Evolutionary conservation across 2,329 filamentous ascomycete species (phyloP).

Genomic region (Aspergillus brasiliensis): DNA sequence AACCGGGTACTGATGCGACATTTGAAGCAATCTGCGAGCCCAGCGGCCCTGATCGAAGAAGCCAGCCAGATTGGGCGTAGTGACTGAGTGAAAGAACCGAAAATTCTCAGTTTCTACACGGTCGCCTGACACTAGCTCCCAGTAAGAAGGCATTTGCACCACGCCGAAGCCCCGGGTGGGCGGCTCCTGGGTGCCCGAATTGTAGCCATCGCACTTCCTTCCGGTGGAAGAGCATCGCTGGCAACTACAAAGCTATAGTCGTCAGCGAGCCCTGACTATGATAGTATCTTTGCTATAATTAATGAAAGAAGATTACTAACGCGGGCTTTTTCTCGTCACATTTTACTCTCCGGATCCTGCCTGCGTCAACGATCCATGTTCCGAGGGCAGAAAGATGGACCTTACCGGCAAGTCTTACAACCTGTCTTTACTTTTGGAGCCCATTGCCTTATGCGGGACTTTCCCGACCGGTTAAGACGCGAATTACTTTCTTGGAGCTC

Average conservation of each 20-base stretch:
- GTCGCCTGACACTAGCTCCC: neutral
- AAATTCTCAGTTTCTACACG: neutral
- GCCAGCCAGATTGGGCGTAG: neutral
- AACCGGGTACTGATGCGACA: slow-evolving; percentile 3
- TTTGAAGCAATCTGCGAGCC: neutral
- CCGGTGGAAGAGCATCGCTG: slow-evolving; percentile 7
- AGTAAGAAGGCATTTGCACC: neutral
- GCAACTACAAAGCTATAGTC: neutral
- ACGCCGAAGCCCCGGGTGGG: neutral
- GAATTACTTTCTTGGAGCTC: neutral
- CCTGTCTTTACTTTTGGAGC: slow-evolving; percentile 4
- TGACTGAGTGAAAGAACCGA: neutral
- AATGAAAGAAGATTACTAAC: neutral
- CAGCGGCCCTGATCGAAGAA: slow-evolving; percentile 2
- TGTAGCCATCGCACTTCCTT: slow-evolving; percentile 7
- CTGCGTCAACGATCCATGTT: neutral
- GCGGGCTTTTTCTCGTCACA: slow-evolving; percentile 8
- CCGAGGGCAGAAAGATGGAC: neutral
- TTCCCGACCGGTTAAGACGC: slow-evolving; percentile 1
- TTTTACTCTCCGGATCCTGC: slow-evolving; percentile 6
- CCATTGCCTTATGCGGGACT: neutral
- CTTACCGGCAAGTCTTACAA: slow-evolving; percentile 7
- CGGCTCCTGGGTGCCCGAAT: neutral
- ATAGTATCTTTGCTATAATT: no score
- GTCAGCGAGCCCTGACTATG: neutral